Conservation (phyloP, 176 grass and related monocot genomes). For the Zea mays region Zm-B73-REFERENCE-NAM-5.0 NC_050098.1:231133001-231133500, state of each 20-base stretch:
- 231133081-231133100: neutral
- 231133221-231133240: no score
- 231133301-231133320: neutral
- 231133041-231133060: no score
- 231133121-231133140: neutral
- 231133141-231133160: neutral
- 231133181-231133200: neutral
- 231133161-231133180: neutral
- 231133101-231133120: neutral
- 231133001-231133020: no score
- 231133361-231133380: no score
- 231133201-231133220: no score
- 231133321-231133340: slow-evolving; percentile 32
- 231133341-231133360: neutral
- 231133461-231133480: neutral
- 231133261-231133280: neutral
- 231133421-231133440: no score
- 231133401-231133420: no score
- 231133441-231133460: no score
- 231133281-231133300: slow-evolving; percentile 25
- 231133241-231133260: neutral
- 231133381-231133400: no score
- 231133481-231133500: neutral
- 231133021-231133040: no score
- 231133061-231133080: no score